Percentiles rank a stretch among this genome's conserved stretches.
phyloP scores from a whole-genome alignment of 768 basidiomycete genomes.

The Tephrocybe sp. region DNA sequence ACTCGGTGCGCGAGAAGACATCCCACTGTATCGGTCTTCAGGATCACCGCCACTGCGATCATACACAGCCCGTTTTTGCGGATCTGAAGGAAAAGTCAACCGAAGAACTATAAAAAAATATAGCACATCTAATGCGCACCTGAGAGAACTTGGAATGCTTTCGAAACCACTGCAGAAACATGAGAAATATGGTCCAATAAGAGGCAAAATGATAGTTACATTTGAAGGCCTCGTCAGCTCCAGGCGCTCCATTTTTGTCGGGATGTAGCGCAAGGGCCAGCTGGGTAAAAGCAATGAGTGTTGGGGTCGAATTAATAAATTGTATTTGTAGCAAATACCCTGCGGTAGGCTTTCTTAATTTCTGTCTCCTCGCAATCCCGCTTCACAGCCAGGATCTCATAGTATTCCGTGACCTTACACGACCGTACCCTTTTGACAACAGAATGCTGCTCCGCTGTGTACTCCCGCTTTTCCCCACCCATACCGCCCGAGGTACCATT shows the following conservation, averaged over 20 bases:
- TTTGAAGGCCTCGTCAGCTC: conserved; percentile 98
- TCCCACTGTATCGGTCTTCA: conserved; percentile 75
- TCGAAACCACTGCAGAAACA: conserved; percentile 78
- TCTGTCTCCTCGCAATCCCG: conserved; percentile 81
- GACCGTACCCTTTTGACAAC: conserved; percentile 82
- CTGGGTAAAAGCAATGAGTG: conserved; percentile 32
- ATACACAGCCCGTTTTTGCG: conserved; percentile 85
- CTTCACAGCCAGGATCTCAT: conserved; percentile 82
- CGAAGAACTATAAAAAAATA: background rate
- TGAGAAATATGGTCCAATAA: conserved; percentile 1
- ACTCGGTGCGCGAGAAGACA: conserved; percentile 51
- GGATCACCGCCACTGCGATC: conserved; percentile 88
- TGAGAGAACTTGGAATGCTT: conserved; percentile 94
- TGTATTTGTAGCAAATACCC: conserved; percentile 48
- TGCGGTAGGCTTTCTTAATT: conserved; percentile 94
- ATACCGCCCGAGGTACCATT: conserved; percentile 54
- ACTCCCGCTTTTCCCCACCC: conserved; percentile 77
- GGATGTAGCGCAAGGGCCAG: conserved; percentile 88
- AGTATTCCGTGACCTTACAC: conserved; percentile 90
- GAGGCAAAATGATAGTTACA: conserved; percentile 45
- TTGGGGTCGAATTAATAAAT: background rate
- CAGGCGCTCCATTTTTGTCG: conserved; percentile 96
- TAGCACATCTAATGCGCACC: conserved; percentile 34
- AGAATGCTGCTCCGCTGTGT: conserved; percentile 77
- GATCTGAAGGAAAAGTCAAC: conserved; percentile 42